Base-by-base conservation (phyloP, 305 asterid species). In the Rubia tinctorum region DNA sequence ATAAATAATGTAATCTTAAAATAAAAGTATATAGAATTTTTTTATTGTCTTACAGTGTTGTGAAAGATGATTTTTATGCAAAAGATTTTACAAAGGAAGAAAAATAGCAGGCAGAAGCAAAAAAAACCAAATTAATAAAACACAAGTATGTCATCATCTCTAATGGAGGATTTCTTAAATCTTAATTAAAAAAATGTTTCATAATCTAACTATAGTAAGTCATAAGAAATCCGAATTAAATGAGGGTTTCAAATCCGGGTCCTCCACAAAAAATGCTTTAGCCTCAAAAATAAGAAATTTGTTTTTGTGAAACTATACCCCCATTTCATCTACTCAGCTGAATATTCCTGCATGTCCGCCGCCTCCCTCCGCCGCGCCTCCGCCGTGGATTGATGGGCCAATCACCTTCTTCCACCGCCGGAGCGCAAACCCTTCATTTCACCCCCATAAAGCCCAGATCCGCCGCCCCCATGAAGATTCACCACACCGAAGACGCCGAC, bases 311-410 rank as follows among this genome's bases (percentile, higher is more conserved):
- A 62, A 62, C 43, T 5, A 27, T 27, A 37, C 45, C 8, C 43
- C 18, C 17, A 5, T 5, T 34, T 11, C 55, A 44, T 7, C 49
- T 10, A 13, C 27, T 22, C 5, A 22, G 34, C 64, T 30, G 27
- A 25, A 47, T 68, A 49, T 45, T 34, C 6, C 44, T 63, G 55
- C 39, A 23, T 68, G 71, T 61, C 59, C 71, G 25, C 45, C 69
- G 53, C 23, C 30, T 43, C 59, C 22, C 40, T 66, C 69, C 37
- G 30, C 66, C 64, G 22, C 40, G 76, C 47, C 23, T 22, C 71
- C 80, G 76, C 80, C 73, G 83, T 78, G 71, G 78, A 65, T 76
- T 51, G 40, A 90, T 90, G 93, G 96, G 93, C 80, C 90, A 88
- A 73, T 84, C 89, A 56, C 70, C 84, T 75, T 90, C 93, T 71